Evolutionary conservation across 2,329 filamentous ascomycete genomes (phyloP).

Genomic region (Gyromitra esculenta): DNA sequence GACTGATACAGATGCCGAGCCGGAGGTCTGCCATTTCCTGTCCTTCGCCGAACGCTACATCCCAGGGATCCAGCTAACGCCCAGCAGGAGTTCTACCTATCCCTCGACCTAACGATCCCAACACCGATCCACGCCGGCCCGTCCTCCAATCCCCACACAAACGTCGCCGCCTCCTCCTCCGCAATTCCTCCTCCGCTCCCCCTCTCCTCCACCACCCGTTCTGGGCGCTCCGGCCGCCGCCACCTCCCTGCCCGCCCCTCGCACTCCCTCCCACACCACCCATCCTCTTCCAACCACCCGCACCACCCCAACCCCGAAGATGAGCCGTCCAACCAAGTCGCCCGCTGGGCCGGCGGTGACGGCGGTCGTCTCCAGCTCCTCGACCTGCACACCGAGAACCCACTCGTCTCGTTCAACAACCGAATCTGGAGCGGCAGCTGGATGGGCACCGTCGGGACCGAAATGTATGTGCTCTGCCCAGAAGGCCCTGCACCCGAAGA

Average conservation of each 20-base stretch:
- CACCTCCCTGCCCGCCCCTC: conserved; percentile 24
- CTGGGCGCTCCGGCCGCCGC: conserved; percentile 43
- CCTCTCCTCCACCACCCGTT: conserved; percentile 48
- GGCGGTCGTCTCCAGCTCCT: conserved; percentile 47
- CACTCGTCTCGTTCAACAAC: conserved; percentile 42
- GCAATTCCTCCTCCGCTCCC: conserved; percentile 33
- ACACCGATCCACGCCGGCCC: conserved; percentile 45
- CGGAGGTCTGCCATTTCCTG: conserved; percentile 33
- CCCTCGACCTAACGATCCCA: conserved; percentile 51
- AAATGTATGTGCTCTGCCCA: conserved; percentile 36
- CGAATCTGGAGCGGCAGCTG: conserved; percentile 42
- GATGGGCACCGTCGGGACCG: conserved; percentile 45
- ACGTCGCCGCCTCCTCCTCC: conserved; percentile 18
- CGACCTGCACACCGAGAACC: conserved; percentile 40
- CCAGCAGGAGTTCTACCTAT: conserved; percentile 47
- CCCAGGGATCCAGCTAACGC: not conserved
- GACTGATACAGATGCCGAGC: conserved; percentile 49
- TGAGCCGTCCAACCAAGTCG: conserved; percentile 23
- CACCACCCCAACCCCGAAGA: conserved; percentile 15
- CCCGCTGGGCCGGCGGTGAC: conserved; percentile 40
- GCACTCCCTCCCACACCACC: conserved; percentile 22
- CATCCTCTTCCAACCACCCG: conserved; percentile 14
- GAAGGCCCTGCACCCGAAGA: conserved; percentile 41
- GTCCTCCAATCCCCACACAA: conserved; percentile 45
- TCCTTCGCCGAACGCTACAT: not conserved